A percentile compares a stretch with the other conserved stretches of the same genome.
phyloP scores from a whole-genome alignment of 306 rosid genomes.

The Rosa chinensis region DNA sequence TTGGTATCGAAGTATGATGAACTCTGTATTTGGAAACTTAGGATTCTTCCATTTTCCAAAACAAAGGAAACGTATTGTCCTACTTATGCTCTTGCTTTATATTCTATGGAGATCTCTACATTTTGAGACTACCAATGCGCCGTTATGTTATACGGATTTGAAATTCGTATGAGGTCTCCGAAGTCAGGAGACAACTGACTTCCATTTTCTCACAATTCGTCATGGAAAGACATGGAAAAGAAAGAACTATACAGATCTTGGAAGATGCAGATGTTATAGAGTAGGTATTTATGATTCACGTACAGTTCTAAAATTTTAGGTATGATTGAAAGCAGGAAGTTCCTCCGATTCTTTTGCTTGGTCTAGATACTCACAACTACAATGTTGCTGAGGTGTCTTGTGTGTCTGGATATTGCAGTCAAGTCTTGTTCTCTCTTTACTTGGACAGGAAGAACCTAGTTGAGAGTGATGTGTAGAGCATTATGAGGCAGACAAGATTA shows the following conservation, averaged over 20 bases:
- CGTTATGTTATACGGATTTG: no score
- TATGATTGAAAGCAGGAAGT: background rate
- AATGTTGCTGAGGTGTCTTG: background rate
- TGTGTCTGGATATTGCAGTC: background rate
- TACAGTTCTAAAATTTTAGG: background rate
- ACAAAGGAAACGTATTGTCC: no score
- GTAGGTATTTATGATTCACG: background rate
- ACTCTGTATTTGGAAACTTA: no score
- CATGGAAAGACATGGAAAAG: no score
- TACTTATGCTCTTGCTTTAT: no score
- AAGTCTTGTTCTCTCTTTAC: background rate
- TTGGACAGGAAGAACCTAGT: background rate
- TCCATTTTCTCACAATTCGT: no score
- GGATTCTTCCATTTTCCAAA: no score
- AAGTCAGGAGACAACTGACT: no score
- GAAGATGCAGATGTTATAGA: background rate
- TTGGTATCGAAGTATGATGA: no score
- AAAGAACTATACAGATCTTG: background rate
- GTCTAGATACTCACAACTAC: background rate
- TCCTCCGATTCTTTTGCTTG: background rate
- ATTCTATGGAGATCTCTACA: no score
- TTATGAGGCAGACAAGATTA: slow-evolving; percentile 2
- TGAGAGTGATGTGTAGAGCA: slow-evolving; percentile 1
- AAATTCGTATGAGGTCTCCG: no score
- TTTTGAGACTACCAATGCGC: no score